phyloP scores from a whole-genome alignment of 2,329 filamentous ascomycete genomes.

The Epichloe gansuensis region DNA sequence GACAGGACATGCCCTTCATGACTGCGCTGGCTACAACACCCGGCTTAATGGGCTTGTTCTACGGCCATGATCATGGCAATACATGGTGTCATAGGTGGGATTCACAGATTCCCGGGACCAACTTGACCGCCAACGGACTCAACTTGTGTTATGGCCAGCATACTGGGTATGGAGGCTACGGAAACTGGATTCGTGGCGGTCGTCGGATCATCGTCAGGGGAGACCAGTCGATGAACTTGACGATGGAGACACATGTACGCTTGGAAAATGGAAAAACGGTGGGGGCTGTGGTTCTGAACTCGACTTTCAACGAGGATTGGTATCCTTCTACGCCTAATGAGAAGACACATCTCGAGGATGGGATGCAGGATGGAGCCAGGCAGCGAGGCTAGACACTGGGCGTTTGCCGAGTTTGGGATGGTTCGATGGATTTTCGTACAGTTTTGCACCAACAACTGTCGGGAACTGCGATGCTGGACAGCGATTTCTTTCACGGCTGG shows the following conservation, averaged over 20 bases:
- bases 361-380: too few species aligned
- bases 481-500: too few species aligned
- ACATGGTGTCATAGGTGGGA: constrained; percentile 44
- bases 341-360: constrained; percentile 10
- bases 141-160: constrained; percentile 49
- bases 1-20: constrained; percentile 50
- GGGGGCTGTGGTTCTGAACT: constrained; percentile 38
- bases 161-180: constrained; percentile 58
- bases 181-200: constrained; percentile 47
- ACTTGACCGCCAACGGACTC: constrained; percentile 26
- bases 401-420: too few species aligned
- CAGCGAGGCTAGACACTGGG: too few species aligned
- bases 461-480: too few species aligned
- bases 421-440: too few species aligned
- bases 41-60: constrained; percentile 45
- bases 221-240: constrained; percentile 25
- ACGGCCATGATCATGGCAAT: constrained; percentile 53
- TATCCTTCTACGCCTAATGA: constrained; percentile 31
- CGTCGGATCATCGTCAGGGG: constrained; percentile 39
- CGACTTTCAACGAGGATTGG: constrained; percentile 39
- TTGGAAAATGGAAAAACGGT: constrained; percentile 37
- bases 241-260: constrained; percentile 46
- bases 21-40: constrained; percentile 39
- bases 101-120: constrained; percentile 19
- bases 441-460: too few species aligned